Base-by-base conservation (phyloP, 2,329 filamentous ascomycete species). In the Cyphellophora attinorum region DNA sequence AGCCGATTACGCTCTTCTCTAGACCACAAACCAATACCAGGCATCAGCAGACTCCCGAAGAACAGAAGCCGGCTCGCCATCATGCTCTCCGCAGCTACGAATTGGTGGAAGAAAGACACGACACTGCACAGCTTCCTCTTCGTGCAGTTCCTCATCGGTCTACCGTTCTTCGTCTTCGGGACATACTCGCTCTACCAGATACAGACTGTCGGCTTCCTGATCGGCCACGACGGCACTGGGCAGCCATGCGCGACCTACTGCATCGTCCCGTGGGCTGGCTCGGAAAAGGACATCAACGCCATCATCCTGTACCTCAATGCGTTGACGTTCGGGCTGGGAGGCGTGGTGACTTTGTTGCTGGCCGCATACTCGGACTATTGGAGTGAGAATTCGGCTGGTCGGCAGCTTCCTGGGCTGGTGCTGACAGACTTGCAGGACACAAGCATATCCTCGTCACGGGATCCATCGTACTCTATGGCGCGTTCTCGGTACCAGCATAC, bases 261-360 rank as follows among this genome's bases (percentile, higher is more conserved):
- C 19, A 37, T 37, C 14, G 34, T 37, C 3, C 28, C 28, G 5
- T 37, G 30, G 15, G 34, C 13, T 4, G 12, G 12, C 6, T 3
- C 4, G 8, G 8, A 17, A 5, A 5, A 32, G 15, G 34, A 37
- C 13, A 3, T 37, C 3, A 37, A 37, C 18, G 4, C 34, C 4
- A 29, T 37, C 12, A 3, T 37, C 4, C 34, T 37, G 3, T 37
- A 37, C 13, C 3, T 37, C 3, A 37, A 37, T 33, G 34, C 34
- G 5, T 18, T 37, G 16, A 13, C 29, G 27, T 37, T 37, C 23
- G 34, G 16, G 12, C 13, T 37, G 6, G 34, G 34, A 6, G 34
- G 34, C 13, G 5, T 27, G 4, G 4, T 30, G 4, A 8, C 28
- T 3, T 4, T 37, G 4, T 37, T 37, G 13, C 4, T 37, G 4